A percentile compares a stretch with the other conserved stretches of the same genome.
phyloP scores from a whole-genome alignment of 2,329 filamentous ascomycete genomes.

The Aureobasidium sp. region DNA sequence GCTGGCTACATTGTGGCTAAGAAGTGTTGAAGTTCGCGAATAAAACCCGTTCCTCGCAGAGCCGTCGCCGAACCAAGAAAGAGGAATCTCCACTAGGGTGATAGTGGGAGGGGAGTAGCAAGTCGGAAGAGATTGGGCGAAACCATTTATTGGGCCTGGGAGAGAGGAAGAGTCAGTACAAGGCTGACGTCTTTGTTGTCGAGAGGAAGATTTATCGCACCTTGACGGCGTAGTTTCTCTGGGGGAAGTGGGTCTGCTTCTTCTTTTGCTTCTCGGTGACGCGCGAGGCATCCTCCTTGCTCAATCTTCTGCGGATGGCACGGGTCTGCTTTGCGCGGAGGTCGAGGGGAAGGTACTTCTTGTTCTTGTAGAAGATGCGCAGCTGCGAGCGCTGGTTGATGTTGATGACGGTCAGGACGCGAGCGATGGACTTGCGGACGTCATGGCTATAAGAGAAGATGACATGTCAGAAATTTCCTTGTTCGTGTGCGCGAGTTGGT shows the following conservation, averaged over 20 bases:
- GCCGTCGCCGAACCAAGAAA: conserved; percentile 11
- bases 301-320: conserved; percentile 91
- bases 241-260: conserved; percentile 90
- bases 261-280: conserved; percentile 94
- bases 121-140: conserved; percentile 13
- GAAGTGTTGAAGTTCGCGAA: not conserved
- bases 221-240: conserved; percentile 99
- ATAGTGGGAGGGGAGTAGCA: not conserved
- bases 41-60: conserved; percentile 6
- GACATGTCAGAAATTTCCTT: conserved; percentile 7
- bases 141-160: conserved; percentile 13
- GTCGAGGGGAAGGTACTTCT: conserved; percentile 98
- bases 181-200: not conserved
- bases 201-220: conserved; percentile 36
- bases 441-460: conserved; percentile 63
- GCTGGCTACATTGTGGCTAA: conserved; percentile 10
- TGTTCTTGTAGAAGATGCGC: conserved; percentile 98
- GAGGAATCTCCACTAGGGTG: not conserved
- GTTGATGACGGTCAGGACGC: conserved; percentile 99
- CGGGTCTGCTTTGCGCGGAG: conserved; percentile 98
- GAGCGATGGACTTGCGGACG: conserved; percentile 98
- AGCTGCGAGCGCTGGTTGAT: conserved; percentile 97
- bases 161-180: not conserved
- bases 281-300: conserved; percentile 77
- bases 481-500: conserved; percentile 13